Evolutionary conservation across 2,329 filamentous ascomycete species (phyloP), one percentile per base, ranked within the genome.

Genomic region (Colletotrichum nymphaeae): DNA sequence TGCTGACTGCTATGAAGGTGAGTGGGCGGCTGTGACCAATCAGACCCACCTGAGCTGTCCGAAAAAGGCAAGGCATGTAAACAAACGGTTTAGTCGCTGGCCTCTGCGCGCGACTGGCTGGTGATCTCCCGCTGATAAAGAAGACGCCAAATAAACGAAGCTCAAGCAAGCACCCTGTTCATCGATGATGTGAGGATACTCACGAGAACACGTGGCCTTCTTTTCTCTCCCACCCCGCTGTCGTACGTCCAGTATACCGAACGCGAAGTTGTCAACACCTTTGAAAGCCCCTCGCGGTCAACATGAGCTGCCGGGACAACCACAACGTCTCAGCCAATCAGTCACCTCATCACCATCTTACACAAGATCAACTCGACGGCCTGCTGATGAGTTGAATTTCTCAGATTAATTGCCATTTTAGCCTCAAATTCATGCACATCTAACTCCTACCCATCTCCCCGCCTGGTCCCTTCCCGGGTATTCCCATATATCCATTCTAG

Each of bases 1-100:
- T 42, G 35, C 12, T 42, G 35, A 42, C 32, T 35, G 32, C 32
- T 35, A 12, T 12, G 11, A 35, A 11, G 14, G 58, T 59, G 52
- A 69, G 59, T 70, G 55, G 60, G 57, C 42, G 66, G 5, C 46
- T 6, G 46, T n/a, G 28, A 35, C 42, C 7, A 30, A 30, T 3
- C 46, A 9, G 46, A 26, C n/a, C 63, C 68, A 71, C 49, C 16
- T 22, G 49, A 66, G 28, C 56, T 73, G 71, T 71, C 71, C 67
- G 56, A 65, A 71, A 65, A 24, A 37, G 67, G 71, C 32, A 65
- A 66, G 28, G 56, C 62, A 71, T 66, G 67, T 70, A 73, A 73
- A 71, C 71, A 73, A 71, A 73, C 62, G 55, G 64, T 35, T 30
- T 69, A 70, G 66, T 73, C 32, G 59, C 59, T 69, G 58, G 52